Conservation (phyloP, 768 basidiomycete species). For the Lentinula aciculospora region DNA sequence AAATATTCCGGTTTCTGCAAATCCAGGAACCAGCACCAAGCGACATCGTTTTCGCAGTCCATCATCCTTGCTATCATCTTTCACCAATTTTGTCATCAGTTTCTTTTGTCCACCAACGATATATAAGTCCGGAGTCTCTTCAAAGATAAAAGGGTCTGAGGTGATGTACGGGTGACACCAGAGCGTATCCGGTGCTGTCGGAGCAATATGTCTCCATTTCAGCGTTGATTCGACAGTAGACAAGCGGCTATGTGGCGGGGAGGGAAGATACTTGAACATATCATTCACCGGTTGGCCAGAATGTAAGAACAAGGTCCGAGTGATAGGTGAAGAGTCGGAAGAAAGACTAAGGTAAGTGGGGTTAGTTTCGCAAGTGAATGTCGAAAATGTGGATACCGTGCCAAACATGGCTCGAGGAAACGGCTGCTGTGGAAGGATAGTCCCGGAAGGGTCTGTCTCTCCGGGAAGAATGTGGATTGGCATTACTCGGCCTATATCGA, state of each 20-base stretch:
- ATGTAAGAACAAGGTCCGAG: constrained; percentile 69
- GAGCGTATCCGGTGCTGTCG: constrained; percentile 96
- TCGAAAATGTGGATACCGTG: constrained; percentile 46
- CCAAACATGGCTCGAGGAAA: constrained; percentile 92
- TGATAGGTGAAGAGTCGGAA: constrained; percentile 16
- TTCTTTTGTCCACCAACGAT: constrained; percentile 86
- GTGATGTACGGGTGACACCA: constrained; percentile 96
- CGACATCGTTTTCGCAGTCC: constrained; percentile 43
- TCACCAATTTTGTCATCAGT: constrained; percentile 72
- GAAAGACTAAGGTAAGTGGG: constrained; percentile 77
- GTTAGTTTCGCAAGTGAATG: constrained; percentile 81
- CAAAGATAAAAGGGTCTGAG: constrained; percentile 84
- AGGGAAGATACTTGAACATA: constrained; percentile 86
- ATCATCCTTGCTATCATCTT: constrained; percentile 30
- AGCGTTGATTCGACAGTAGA: constrained; percentile 75
- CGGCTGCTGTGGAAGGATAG: constrained; percentile 89
- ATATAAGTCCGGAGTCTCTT: constrained; percentile 86
- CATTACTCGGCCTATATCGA: constrained; percentile 70
- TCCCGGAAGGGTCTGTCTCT: constrained; percentile 79
- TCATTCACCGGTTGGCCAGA: constrained; percentile 94
- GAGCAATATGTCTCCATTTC: constrained; percentile 95
- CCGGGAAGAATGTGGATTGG: constrained; percentile 90
- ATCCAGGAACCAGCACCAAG: constrained; percentile 77
- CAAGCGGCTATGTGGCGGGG: constrained; percentile 65
- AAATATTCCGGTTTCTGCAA: constrained; percentile 71